Evolutionary conservation across 768 basidiomycete genomes (phyloP), one percentile per base, ranked within the genome.

Genomic region (Suillus brevipes): DNA sequence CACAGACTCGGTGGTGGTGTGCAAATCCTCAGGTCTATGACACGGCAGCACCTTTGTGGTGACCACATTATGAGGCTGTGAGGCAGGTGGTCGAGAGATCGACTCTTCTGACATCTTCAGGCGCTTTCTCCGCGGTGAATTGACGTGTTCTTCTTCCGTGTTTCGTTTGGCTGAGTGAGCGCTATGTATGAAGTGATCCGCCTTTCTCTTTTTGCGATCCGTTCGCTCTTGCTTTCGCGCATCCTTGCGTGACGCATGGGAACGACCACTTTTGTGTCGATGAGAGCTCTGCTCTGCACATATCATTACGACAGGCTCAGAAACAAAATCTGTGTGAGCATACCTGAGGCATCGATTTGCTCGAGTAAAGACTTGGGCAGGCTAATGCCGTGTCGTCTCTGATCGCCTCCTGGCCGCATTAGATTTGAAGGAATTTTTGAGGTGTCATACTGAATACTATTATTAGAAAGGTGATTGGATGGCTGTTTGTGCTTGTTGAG

Each of bases 191-290:
- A 89, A 89, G 71, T 83, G 85, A 45, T 82, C 78, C 0, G 89
- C 87, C 70, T 85, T 91, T 53, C 85, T 83, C 70, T 85, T 82
- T 73, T 91, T 94, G 60, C 80, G 80, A 53, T 79, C 80, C 1
- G 78, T 65, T n/a, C 90, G 82, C 36, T 83, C 84, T 69, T 87
- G 83, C 72, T 89, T 92, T 50, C 91, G 79, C 16, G 82, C 72
- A 57, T 89, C 89, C 73, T 87, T 91, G 63, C 90, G 82, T 56
- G 83, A 82, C 31, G 70, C 53, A 47, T 75, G 71, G 8, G n/a
- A 16, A 12, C 52, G 57, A 37, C 61, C 68, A 42, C 47, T 43
- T 55, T 60, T 68, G 57, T 20, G 40, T 42, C 56, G 68, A 64
- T 58, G 59, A 12, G 55, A 10, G 53, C 31, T 13, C 25, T 45